A percentile compares a stretch with the other conserved stretches of the same genome.
These are phyloP conservation scores for Hippophae tibetana DNA, from an alignment of 306 rosid species.

Conservation along the genomic window DNA sequence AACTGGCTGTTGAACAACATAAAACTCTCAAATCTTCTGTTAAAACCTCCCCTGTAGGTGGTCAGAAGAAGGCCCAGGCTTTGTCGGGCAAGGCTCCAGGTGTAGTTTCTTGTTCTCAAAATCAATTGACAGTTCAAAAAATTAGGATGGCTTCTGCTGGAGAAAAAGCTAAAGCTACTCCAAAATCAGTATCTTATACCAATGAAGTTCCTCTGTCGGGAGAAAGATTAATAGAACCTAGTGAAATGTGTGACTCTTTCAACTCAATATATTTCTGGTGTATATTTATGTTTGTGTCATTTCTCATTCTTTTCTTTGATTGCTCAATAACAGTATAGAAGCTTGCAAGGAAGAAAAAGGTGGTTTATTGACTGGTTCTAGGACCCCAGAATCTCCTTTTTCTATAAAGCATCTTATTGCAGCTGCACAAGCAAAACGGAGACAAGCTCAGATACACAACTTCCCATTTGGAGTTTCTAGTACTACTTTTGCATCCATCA, in stretches of 20 bases:
- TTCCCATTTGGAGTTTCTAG: slow-evolving; percentile 35
- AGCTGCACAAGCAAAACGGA: slow-evolving; percentile 88
- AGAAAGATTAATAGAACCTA: slow-evolving; percentile 42
- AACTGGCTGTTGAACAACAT: slow-evolving; percentile 33
- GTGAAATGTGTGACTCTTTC: slow-evolving; percentile 49
- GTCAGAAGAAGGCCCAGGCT: slow-evolving; percentile 43
- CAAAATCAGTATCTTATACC: slow-evolving; percentile 28
- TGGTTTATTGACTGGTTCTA: slow-evolving; percentile 36
- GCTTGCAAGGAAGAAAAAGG: slow-evolving; percentile 37
- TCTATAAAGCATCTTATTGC: slow-evolving; percentile 91
- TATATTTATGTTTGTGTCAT: slow-evolving; percentile 1
- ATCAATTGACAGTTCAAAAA: slow-evolving; percentile 37
- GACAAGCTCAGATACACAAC: slow-evolving; percentile 53
- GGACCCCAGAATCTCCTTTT: slow-evolving; percentile 51
- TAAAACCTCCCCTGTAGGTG: slow-evolving; percentile 37
- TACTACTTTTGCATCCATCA: slow-evolving; percentile 22
- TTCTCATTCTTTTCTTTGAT: slow-evolving; percentile 9
- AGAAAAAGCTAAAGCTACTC: slow-evolving; percentile 49
- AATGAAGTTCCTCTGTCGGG: slow-evolving; percentile 34
- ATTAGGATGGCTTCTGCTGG: slow-evolving; percentile 38
- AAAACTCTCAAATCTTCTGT: slow-evolving; percentile 40
- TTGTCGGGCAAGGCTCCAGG: slow-evolving; percentile 38
- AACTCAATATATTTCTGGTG: background rate
- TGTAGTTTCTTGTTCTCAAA: slow-evolving; percentile 35
- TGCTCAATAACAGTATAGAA: slow-evolving; percentile 38